phyloP scores from a whole-genome alignment of 371 early-diverging fungal species.

The Parasitella parasitica region DNA sequence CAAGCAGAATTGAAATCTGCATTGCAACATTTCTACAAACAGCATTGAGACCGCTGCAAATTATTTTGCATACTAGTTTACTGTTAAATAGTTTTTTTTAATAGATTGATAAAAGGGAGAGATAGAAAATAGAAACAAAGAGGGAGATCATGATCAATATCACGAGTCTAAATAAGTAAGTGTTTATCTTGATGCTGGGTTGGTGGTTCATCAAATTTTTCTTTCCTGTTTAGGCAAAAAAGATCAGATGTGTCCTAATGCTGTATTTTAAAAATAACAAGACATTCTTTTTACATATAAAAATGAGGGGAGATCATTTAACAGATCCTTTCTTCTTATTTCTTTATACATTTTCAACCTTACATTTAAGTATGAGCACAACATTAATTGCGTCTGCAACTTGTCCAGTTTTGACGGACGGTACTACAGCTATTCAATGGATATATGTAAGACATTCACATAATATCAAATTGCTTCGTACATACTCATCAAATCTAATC shows the following conservation, averaged over 20 bases:
- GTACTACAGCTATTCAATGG: constrained; percentile 27
- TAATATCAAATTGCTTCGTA: not conserved
- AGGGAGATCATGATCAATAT: constrained; percentile 1
- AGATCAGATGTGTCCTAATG: constrained; percentile 20
- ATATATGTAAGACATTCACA: constrained; percentile 27
- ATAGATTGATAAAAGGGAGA: not conserved
- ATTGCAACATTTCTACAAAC: not conserved
- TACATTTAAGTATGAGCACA: too few relatives aligned
- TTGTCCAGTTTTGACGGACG: constrained; percentile 21
- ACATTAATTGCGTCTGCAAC: constrained; percentile 5
- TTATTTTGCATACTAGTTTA: not conserved
- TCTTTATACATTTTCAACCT: not conserved
- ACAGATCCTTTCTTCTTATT: constrained; percentile 6
- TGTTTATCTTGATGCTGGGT: constrained; percentile 5
- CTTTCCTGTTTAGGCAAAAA: constrained; percentile 13
- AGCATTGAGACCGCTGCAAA: not conserved
- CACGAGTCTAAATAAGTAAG: not conserved
- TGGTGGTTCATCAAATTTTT: constrained; percentile 5
- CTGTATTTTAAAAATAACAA: not conserved
- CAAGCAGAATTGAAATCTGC: not conserved
- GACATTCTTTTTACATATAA: constrained; percentile 11
- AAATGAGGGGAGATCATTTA: not conserved
- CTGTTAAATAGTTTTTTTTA: not conserved
- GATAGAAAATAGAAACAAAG: not conserved
- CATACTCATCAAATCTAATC: not conserved